Conservation (phyloP, 805 yeast genomes). For the Ogataea minuta region DNA sequence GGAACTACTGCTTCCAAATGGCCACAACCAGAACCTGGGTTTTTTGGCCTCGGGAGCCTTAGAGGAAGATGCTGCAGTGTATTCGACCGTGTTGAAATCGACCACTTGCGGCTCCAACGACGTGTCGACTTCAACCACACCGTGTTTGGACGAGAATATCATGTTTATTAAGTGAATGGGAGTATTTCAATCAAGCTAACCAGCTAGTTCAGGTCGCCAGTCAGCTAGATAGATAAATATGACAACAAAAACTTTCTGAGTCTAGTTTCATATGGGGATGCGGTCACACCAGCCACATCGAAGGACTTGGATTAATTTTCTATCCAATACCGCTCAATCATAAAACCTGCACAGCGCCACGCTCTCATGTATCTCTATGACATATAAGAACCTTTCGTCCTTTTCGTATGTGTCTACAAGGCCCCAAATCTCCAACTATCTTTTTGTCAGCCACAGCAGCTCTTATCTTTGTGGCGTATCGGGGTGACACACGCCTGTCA, state of each 20-base stretch:
- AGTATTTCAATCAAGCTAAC: slow-evolving; percentile 8
- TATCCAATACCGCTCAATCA: too few relatives aligned
- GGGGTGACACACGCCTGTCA: too few relatives aligned
- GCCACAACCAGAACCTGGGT: slow-evolving; percentile 23
- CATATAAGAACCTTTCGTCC: too few relatives aligned
- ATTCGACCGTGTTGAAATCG: slow-evolving; percentile 26
- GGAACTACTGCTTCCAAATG: slow-evolving; percentile 11
- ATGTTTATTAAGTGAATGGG: not conserved
- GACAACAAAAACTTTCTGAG: slow-evolving; percentile 7
- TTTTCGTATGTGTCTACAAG: too few relatives aligned
- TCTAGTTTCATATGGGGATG: slow-evolving; percentile 7
- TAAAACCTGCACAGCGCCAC: too few relatives aligned
- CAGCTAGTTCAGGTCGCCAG: slow-evolving; percentile 9
- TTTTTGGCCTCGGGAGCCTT: slow-evolving; percentile 7
- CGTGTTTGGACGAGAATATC: slow-evolving; percentile 5
- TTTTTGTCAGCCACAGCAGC: too few relatives aligned
- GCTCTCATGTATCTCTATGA: too few relatives aligned
- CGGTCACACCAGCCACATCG: slow-evolving; percentile 11
- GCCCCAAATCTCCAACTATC: too few relatives aligned
- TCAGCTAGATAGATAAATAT: slow-evolving; percentile 7
- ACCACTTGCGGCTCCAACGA: slow-evolving; percentile 17
- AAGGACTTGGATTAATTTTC: too few relatives aligned
- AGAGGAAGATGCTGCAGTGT: slow-evolving; percentile 2
- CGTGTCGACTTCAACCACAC: not conserved
- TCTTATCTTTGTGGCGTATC: too few relatives aligned